Conservation (phyloP, 2,329 filamentous ascomycete genomes). For the Scedosporium aurantiacum region DNA sequence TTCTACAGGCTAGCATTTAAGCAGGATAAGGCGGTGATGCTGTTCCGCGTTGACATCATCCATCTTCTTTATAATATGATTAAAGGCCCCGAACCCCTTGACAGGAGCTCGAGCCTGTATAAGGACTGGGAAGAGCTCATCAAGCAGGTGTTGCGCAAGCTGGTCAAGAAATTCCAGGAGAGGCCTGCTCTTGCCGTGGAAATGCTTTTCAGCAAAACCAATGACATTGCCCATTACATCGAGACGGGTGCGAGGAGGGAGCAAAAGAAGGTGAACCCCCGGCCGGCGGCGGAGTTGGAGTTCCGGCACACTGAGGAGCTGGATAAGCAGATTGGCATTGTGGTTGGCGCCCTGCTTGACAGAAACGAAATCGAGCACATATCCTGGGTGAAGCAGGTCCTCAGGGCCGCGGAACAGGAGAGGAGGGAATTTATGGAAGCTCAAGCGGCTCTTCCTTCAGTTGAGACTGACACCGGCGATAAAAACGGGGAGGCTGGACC, state of each 20-base stretch:
- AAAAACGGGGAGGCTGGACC: neutral
- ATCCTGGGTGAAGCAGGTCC: slow-evolving; percentile 68
- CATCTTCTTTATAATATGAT: slow-evolving; percentile 83
- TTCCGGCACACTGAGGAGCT: slow-evolving; percentile 61
- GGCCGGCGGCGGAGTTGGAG: slow-evolving; percentile 70
- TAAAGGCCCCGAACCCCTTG: slow-evolving; percentile 71
- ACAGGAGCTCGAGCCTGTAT: slow-evolving; percentile 54
- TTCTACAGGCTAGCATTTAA: slow-evolving; percentile 94
- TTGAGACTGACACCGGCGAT: neutral
- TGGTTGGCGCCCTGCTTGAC: slow-evolving; percentile 68
- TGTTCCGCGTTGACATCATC: slow-evolving; percentile 87
- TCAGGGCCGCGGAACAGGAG: slow-evolving; percentile 59
- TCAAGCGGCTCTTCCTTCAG: slow-evolving; percentile 45
- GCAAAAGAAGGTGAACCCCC: slow-evolving; percentile 56
- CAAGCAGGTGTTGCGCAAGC: slow-evolving; percentile 70
- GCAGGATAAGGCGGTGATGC: slow-evolving; percentile 76
- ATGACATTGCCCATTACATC: slow-evolving; percentile 70
- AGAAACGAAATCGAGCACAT: slow-evolving; percentile 65
- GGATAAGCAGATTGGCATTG: slow-evolving; percentile 66
- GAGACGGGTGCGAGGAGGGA: slow-evolving; percentile 85
- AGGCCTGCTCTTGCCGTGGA: slow-evolving; percentile 79
- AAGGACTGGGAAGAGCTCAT: slow-evolving; percentile 88
- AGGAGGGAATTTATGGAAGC: slow-evolving; percentile 68
- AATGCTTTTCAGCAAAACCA: slow-evolving; percentile 89
- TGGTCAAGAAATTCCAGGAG: slow-evolving; percentile 75